Evolutionary conservation across 768 basidiomycete species (phyloP).

Genomic region (Boletus sp.): DNA sequence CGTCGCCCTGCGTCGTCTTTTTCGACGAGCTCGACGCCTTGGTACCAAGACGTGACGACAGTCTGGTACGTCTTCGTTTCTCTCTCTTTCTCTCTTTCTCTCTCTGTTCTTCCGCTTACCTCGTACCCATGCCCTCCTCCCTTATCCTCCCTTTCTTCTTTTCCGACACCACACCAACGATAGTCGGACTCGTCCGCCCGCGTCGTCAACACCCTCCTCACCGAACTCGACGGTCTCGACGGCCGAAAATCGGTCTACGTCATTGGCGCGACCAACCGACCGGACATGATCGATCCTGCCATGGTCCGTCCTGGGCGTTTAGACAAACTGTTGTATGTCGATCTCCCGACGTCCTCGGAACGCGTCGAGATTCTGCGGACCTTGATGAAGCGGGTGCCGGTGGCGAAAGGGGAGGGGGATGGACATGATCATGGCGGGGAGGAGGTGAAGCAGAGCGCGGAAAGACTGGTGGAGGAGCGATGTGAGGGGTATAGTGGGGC

Average conservation of each 20-base stretch:
- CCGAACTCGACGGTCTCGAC: slow-evolving; percentile 92
- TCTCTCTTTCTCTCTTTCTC: background rate
- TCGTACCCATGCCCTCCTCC: background rate
- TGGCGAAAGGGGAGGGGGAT: slow-evolving; percentile 28
- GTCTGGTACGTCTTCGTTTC: slow-evolving; percentile 53
- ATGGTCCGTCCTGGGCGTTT: slow-evolving; percentile 96
- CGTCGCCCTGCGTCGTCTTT: slow-evolving; percentile 92
- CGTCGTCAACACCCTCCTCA: slow-evolving; percentile 88
- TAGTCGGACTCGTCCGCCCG: slow-evolving; percentile 89
- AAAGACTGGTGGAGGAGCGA: slow-evolving; percentile 50
- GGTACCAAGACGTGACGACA: slow-evolving; percentile 88
- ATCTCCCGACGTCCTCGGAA: slow-evolving; percentile 71
- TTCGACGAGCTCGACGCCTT: slow-evolving; percentile 94
- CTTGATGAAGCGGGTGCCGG: slow-evolving; percentile 67
- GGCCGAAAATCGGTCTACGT: slow-evolving; percentile 86
- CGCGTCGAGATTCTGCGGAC: slow-evolving; percentile 84
- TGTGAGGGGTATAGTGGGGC: slow-evolving; percentile 94
- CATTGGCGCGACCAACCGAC: slow-evolving; percentile 91
- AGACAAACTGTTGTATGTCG: slow-evolving; percentile 93
- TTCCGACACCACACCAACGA: background rate
- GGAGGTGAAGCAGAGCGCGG: slow-evolving; percentile 29
- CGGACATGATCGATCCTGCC: slow-evolving; percentile 97
- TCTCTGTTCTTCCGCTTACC: background rate
- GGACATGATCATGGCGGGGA: background rate
- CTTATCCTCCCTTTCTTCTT: background rate